A percentile compares a stretch with the other conserved stretches of the same genome.
These are phyloP conservation scores for Lunularia cruciata DNA, from an alignment of 225 moss, liverwort and hornwort genomes.

Conservation along the genomic window DNA sequence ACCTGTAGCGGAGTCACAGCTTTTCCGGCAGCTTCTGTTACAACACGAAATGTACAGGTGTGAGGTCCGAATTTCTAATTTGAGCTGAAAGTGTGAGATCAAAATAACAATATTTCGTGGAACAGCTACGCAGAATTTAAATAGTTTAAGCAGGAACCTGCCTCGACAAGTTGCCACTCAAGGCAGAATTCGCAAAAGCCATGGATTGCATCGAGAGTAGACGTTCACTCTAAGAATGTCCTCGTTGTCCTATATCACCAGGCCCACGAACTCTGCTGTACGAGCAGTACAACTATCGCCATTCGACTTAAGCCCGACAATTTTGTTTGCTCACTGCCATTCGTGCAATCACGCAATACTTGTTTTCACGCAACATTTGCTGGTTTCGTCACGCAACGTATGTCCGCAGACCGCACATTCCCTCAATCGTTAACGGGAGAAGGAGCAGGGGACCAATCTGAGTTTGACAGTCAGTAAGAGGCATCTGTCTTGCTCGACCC, in stretches of 20 bases:
- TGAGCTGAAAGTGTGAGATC: not conserved
- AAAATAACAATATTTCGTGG: no score
- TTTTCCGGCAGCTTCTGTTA: not conserved
- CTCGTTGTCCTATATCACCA: not conserved
- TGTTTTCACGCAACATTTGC: not conserved
- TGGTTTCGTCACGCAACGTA: constrained; percentile 1
- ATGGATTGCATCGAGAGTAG: constrained; percentile 24
- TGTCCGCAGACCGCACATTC: not conserved
- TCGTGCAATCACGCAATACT: not conserved
- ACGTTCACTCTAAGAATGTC: not conserved
- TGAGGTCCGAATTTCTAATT: not conserved
- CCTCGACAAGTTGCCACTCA: constrained; percentile 11
- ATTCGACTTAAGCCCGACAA: not conserved
- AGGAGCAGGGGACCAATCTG: not conserved
- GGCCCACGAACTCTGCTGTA: not conserved
- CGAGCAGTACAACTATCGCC: not conserved
- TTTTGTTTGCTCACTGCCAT: not conserved
- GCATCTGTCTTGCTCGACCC: not conserved
- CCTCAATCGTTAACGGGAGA: not conserved
- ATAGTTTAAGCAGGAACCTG: not conserved
- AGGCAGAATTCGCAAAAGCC: constrained; percentile 2
- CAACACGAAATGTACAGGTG: not conserved
- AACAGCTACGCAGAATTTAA: no score
- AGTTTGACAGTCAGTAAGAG: not conserved
- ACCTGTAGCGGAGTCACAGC: not conserved